Evolutionary conservation across 352 stramenopile species (phyloP), one percentile per base, ranked within the genome.

Genomic region (Pythium graminicola): DNA sequence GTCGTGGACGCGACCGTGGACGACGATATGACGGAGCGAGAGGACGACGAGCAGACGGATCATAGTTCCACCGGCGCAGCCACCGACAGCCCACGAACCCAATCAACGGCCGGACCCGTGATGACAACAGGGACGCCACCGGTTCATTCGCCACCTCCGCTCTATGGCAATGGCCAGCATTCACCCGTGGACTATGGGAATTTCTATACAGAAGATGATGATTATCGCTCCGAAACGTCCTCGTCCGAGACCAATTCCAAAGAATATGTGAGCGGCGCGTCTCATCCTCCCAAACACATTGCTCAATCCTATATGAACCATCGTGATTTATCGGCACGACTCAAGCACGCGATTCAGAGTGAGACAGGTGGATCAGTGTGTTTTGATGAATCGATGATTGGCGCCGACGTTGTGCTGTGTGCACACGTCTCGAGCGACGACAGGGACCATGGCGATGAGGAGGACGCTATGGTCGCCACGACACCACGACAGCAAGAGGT

Each of bases 221-320:
- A 91, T 54, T 86, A 84, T 17, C 69, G 81, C 6, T 91, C 80
- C 0, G 80, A 91, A 64, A 86, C 78, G 24, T 87, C 76, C 16
- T 63, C 75, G 22, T 63, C 75, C 22, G 77, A 89, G 48, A 61
- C 80, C 14, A 79, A 72, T 17, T 62, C 62, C 28, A 57, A 65
- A 38, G 46, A 71, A 16, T 57, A 32, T 0, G 10, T 19, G 11
- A 35, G 49, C 22, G 48, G 41, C 28, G 41, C 51, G 41, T 32
- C 42, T 4, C 36, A 50, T 22, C 19, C 43, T 2, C 42, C 65
- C 35, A 83, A 81, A 39, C 55, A 74, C 19, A 65, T 77, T 17
- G 54, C 64, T 0, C 67, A 62, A 17, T 57, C 69, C 13, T 86
- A 78, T 55, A 80, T 75, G 19, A 79, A 90, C 67, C 72, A 88